phyloP scores from a whole-genome alignment of 2,329 filamentous ascomycete genomes.

The Sporothrix brunneoviolacea region DNA sequence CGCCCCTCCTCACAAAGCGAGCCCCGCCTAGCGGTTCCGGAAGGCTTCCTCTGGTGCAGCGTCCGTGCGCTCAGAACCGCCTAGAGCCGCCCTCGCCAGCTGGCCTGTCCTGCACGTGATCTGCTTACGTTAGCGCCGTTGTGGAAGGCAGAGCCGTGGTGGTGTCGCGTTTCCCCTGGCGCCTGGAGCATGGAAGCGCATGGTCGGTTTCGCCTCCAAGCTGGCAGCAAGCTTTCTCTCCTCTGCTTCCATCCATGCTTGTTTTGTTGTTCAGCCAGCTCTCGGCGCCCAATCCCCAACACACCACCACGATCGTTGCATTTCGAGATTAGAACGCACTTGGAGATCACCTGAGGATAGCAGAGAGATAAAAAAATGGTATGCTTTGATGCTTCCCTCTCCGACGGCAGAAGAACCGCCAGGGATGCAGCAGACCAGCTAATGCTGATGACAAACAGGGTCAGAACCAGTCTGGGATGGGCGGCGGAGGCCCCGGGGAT shows the following conservation, averaged over 20 bases:
- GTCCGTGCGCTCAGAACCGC: too few relatives aligned
- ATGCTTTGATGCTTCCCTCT: not conserved
- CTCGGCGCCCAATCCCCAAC: not conserved
- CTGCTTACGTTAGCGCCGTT: slow-evolving; percentile 1
- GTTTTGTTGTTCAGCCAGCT: slow-evolving; percentile 1
- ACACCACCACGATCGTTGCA: not conserved
- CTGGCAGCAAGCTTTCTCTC: slow-evolving; percentile 6
- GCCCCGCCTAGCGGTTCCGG: too few relatives aligned
- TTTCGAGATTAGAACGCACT: not conserved
- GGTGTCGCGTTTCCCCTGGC: slow-evolving; percentile 41
- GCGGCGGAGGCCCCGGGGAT: slow-evolving; percentile 60
- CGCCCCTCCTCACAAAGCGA: too few relatives aligned
- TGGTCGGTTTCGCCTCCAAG: slow-evolving; percentile 6
- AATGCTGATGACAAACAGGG: slow-evolving; percentile 45
- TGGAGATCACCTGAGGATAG: not conserved
- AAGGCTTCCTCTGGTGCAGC: too few relatives aligned
- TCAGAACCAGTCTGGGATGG: slow-evolving; percentile 83
- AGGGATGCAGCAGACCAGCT: not conserved
- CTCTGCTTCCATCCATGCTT: not conserved
- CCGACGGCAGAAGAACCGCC: too few relatives aligned
- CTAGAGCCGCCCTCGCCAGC: too few relatives aligned
- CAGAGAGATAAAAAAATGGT: slow-evolving; percentile 4
- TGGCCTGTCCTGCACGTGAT: slow-evolving; percentile 12
- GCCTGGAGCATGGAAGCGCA: slow-evolving; percentile 26
- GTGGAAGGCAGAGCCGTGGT: slow-evolving; percentile 16